Percentiles rank a stretch among this genome's conserved stretches.
These are phyloP conservation scores for Medicago arabica DNA, from an alignment of 306 rosid species.

Conservation along the genomic window DNA sequence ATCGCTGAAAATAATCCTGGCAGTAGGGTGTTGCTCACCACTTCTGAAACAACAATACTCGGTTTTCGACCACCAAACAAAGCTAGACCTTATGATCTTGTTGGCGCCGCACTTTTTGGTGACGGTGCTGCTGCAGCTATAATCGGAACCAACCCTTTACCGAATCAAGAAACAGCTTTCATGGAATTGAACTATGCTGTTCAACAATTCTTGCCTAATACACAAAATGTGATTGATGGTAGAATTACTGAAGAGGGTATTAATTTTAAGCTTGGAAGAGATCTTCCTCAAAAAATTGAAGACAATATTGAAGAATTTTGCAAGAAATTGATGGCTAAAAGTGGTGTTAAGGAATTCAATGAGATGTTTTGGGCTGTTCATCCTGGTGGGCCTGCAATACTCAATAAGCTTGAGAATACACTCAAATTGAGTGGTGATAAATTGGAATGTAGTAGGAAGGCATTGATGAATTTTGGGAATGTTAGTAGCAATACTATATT, in stretches of 20 bases:
- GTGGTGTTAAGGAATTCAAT: constrained; percentile 53
- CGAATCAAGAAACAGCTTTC: constrained; percentile 70
- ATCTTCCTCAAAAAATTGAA: constrained; percentile 88
- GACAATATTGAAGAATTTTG: constrained; percentile 92
- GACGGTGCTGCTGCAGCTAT: constrained; percentile 95
- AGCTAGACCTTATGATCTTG: constrained; percentile 88
- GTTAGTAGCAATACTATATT: constrained; percentile 94
- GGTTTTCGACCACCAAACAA: constrained; percentile 90
- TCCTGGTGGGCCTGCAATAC: constrained; percentile 94
- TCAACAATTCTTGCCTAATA: constrained; percentile 80
- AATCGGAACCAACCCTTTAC: constrained; percentile 68
- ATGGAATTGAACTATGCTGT: constrained; percentile 78
- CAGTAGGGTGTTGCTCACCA: constrained; percentile 71
- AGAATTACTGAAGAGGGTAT: constrained; percentile 84
- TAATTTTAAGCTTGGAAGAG: constrained; percentile 89
- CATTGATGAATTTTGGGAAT: constrained; percentile 87
- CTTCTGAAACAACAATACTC: constrained; percentile 93
- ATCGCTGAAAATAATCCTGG: constrained; percentile 95
- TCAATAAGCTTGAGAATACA: constrained; percentile 67
- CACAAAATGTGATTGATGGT: constrained; percentile 83
- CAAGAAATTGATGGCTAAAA: constrained; percentile 63
- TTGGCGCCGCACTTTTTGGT: constrained; percentile 97
- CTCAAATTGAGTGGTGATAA: constrained; percentile 64
- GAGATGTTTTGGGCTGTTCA: constrained; percentile 96
- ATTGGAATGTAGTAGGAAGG: constrained; percentile 80